Percentiles rank a stretch among this genome's conserved stretches.
Conservation (phyloP, 306 rosid genomes). For the Glycine tomentella region DNA sequence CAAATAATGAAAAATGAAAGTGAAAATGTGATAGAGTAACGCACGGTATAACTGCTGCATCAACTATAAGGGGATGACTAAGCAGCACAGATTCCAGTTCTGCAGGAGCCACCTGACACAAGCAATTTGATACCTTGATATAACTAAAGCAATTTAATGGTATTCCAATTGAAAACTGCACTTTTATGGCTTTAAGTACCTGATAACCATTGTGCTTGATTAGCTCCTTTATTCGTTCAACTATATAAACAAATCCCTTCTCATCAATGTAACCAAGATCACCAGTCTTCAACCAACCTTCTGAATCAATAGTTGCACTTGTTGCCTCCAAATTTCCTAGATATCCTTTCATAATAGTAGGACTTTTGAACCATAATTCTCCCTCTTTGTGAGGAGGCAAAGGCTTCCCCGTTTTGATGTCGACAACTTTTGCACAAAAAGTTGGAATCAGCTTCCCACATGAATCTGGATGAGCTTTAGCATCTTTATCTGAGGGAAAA, state of each 20-base stretch:
- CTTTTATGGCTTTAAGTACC: slow-evolving; percentile 54
- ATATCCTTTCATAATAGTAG: slow-evolving; percentile 79
- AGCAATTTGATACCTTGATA: slow-evolving; percentile 32
- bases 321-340: slow-evolving; percentile 81
- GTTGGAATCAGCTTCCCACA: slow-evolving; percentile 72
- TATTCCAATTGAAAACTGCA: slow-evolving; percentile 33
- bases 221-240: slow-evolving; percentile 87
- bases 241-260: slow-evolving; percentile 69
- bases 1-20: slow-evolving; percentile 31
- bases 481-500: slow-evolving; percentile 54
- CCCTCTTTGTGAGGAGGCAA: slow-evolving; percentile 76
- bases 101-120: slow-evolving; percentile 89
- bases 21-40: slow-evolving; percentile 35
- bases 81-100: slow-evolving; percentile 85
- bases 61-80: slow-evolving; percentile 79
- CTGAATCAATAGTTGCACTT: slow-evolving; percentile 57
- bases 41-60: slow-evolving; percentile 92
- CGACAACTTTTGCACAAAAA: slow-evolving; percentile 73
- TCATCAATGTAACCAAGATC: slow-evolving; percentile 84
- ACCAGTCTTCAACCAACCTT: slow-evolving; percentile 89
- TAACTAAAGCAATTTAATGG: not conserved
- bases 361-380: slow-evolving; percentile 83
- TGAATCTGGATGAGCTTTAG: slow-evolving; percentile 61
- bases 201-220: slow-evolving; percentile 92
- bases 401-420: slow-evolving; percentile 61